Conservation (phyloP, 169 alveolate genomes). For the Plasmodium knowlesi region DNA sequence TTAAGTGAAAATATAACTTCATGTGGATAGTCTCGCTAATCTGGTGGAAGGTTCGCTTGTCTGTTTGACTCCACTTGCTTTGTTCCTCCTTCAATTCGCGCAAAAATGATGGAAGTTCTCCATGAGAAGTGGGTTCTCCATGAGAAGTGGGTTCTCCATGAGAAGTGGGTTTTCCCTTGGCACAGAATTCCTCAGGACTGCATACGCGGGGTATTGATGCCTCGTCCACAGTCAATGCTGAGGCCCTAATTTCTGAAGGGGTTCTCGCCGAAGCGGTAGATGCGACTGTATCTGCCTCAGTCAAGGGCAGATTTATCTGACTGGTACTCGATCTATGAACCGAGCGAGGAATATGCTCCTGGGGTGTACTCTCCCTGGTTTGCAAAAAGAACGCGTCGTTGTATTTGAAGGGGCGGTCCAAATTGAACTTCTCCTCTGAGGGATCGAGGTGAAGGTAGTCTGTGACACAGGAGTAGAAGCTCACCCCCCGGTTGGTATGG, state of each 20-base stretch:
- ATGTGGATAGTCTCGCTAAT: constrained; percentile 6
- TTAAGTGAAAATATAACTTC: constrained; percentile 15
- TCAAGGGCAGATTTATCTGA: neutral
- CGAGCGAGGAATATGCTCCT: neutral
- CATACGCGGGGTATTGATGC: neutral
- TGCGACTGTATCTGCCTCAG: neutral
- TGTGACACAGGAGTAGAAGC: neutral
- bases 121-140: neutral
- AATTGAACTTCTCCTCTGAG: neutral
- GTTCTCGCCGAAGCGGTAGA: neutral
- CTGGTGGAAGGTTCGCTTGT: neutral
- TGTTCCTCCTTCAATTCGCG: neutral
- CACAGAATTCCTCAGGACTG: neutral
- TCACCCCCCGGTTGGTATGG: neutral
- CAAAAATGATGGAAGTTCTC: neutral
- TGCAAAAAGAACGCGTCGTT: constrained; percentile 39
- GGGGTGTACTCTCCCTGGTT: neutral
- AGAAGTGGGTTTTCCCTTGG: neutral
- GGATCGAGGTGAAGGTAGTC: neutral
- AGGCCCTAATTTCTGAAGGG: neutral
- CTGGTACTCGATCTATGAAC: neutral
- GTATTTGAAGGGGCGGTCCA: constrained; percentile 37
- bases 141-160: neutral
- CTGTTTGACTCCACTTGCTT: neutral
- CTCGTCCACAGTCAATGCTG: neutral